phyloP scores from a whole-genome alignment of 352 stramenopile genomes.

The Phytophthora macrochlamydospora region DNA sequence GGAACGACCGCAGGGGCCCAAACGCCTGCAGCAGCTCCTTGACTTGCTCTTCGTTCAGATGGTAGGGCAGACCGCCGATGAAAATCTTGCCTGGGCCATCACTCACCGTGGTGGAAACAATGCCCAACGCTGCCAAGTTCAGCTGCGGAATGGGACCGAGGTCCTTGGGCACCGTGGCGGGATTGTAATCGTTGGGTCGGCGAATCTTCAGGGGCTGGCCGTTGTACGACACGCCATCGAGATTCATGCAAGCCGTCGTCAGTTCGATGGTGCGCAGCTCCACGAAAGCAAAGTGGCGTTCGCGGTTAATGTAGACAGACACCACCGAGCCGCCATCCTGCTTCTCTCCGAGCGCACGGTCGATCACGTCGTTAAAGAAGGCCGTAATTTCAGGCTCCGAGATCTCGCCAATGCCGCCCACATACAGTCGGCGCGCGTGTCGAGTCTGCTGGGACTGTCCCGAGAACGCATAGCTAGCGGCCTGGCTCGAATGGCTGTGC shows the following conservation, averaged over 20 bases:
- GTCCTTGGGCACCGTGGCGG: slow-evolving; percentile 82
- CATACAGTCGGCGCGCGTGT: slow-evolving; percentile 96
- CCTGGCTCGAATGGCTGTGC: slow-evolving; percentile 32
- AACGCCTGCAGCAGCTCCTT: slow-evolving; percentile 96
- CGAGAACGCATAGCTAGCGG: slow-evolving; percentile 20
- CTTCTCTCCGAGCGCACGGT: slow-evolving; percentile 77
- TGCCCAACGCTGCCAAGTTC: slow-evolving; percentile 92
- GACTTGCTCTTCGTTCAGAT: slow-evolving; percentile 96
- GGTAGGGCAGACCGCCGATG: slow-evolving; percentile 96
- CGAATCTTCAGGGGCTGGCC: slow-evolving; percentile 96
- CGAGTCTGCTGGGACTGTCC: slow-evolving; percentile 92
- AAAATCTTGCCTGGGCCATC: slow-evolving; percentile 99
- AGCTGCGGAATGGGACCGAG: slow-evolving; percentile 89
- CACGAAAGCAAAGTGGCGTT: slow-evolving; percentile 97
- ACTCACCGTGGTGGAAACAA: slow-evolving; percentile 94
- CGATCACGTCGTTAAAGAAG: slow-evolving; percentile 94
- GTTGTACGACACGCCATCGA: slow-evolving; percentile 96
- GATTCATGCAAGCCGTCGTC: slow-evolving; percentile 94
- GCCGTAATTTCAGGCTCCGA: slow-evolving; percentile 84
- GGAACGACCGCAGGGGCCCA: slow-evolving; percentile 94
- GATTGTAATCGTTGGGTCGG: slow-evolving; percentile 98
- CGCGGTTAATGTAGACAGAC: slow-evolving; percentile 96
- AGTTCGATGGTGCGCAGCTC: slow-evolving; percentile 98
- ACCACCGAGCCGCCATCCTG: slow-evolving; percentile 81
- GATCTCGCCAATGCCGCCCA: slow-evolving; percentile 92